Evolutionary conservation across 2,329 filamentous ascomycete genomes (phyloP).

Genomic region (Mycocentrospora acerina): DNA sequence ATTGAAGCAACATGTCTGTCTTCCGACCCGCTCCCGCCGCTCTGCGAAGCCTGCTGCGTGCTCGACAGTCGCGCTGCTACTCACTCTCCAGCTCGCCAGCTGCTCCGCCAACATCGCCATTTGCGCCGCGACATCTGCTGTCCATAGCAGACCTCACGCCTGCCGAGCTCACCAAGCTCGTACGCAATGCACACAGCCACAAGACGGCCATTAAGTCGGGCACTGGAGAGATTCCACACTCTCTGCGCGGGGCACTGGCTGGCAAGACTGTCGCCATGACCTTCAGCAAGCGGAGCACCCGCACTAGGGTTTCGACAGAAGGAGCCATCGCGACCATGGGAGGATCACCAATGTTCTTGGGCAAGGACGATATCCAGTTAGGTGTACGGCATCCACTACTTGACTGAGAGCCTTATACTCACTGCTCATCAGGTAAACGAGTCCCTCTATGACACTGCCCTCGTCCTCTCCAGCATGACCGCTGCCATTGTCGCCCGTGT

Average conservation of each 20-base stretch:
- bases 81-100: slow-evolving; percentile 33
- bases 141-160: slow-evolving; percentile 85
- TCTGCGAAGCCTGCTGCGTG: slow-evolving; percentile 34
- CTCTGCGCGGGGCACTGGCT: slow-evolving; percentile 63
- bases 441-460: slow-evolving; percentile 86
- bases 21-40: slow-evolving; percentile 31
- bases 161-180: slow-evolving; percentile 75
- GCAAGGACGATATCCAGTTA: slow-evolving; percentile 93
- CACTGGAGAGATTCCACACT: slow-evolving; percentile 57
- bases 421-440: slow-evolving; percentile 70
- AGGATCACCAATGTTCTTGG: slow-evolving; percentile 93
- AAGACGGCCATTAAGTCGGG: slow-evolving; percentile 74
- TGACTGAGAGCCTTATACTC: slow-evolving; percentile 3
- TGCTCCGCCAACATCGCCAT: slow-evolving; percentile 54
- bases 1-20: slow-evolving; percentile 30
- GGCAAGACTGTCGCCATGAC: slow-evolving; percentile 90
- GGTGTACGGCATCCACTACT: slow-evolving; percentile 59
- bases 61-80: slow-evolving; percentile 27
- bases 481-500: slow-evolving; percentile 54
- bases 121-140: slow-evolving; percentile 80
- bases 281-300: slow-evolving; percentile 94
- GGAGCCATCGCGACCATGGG: slow-evolving; percentile 85
- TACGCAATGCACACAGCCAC: slow-evolving; percentile 76
- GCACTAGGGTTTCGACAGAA: slow-evolving; percentile 92
- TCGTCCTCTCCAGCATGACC: slow-evolving; percentile 80